phyloP scores from a whole-genome alignment of 148 eudicot genomes.

The Heliosperma pusillum region DNA sequence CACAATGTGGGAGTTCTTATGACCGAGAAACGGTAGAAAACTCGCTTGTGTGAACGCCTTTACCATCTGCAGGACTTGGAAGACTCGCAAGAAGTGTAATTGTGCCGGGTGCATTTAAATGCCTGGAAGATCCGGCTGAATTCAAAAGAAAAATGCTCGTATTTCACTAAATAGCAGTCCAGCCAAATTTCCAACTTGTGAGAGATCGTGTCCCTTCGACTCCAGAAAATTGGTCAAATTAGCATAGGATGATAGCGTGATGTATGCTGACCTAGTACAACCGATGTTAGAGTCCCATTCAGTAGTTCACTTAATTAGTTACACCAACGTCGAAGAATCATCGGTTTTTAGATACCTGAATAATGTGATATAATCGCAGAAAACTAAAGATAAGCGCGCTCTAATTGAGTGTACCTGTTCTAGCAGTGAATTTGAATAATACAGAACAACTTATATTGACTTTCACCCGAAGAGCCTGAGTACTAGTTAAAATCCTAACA shows the following conservation, averaged over 20 bases:
- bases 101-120: constrained; percentile 78
- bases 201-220: constrained; percentile 86
- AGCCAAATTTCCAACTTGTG: constrained; percentile 69
- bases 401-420: too few relatives aligned
- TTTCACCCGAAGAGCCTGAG: too few relatives aligned
- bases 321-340: too few relatives aligned
- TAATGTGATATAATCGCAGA: too few relatives aligned
- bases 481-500: too few relatives aligned
- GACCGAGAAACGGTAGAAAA: constrained; percentile 80
- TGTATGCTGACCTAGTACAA: background rate
- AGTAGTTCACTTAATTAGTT: too few relatives aligned
- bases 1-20: constrained; percentile 90
- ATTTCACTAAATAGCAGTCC: constrained; percentile 55
- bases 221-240: constrained; percentile 42
- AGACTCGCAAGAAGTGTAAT: constrained; percentile 67
- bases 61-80: constrained; percentile 93
- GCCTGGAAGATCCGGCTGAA: constrained; percentile 66
- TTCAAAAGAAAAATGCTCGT: constrained; percentile 74
- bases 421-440: too few relatives aligned
- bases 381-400: too few relatives aligned
- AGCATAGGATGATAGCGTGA: background rate
- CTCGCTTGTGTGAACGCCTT: constrained; percentile 73
- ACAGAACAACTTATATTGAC: too few relatives aligned
- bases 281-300: too few relatives aligned
- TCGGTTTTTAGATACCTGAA: too few relatives aligned